Evolutionary conservation across 2,329 filamentous ascomycete genomes (phyloP), one percentile per base, ranked within the genome.

Genomic region (Boeremia exigua): DNA sequence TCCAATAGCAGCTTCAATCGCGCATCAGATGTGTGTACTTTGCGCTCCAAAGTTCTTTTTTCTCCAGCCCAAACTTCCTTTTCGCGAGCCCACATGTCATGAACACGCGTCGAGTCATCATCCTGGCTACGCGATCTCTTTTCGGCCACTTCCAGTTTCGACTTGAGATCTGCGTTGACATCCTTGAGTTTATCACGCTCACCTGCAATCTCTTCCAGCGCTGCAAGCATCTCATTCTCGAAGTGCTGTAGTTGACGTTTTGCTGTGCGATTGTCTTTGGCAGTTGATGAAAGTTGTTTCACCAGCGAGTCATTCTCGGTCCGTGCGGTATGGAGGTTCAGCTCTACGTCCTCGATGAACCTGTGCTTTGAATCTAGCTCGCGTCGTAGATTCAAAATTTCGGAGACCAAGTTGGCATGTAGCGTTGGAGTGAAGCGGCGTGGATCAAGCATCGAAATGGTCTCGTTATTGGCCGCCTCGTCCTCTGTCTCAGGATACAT

Each of bases 361-460:
- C 87, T 91, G 39, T 88, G 85, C 77, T 96, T 97, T 37, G 90
- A 91, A 71, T 99, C 95, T 59, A 98, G 86, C 62, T 99, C 95
- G 54, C 95, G 84, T 19, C 93, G 87, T 45, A 99, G 79, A 2
- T 88, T 86, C 34, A 99, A 80, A 60, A 99, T 99, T 75, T 99
- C 95, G 0, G 94, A 94, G 0, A 99, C 94, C 6, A 99, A 80
- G 45, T 91, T 97, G 8, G 95, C 95, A 74, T 98, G 95, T 10
- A 99, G 79, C 0, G 93, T 98, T 1, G 95, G 95, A 0, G 95
- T 99, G 71, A 99, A 97, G 33, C 95, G 86, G 51, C 94, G 87
- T 3, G 95, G 92, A 70, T 99, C 95, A 28, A 97, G 81, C 19
- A 92, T 87, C 2, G 85, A 86, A 30, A 92, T 86, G 39, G 80